Percentiles rank a stretch among this genome's conserved stretches.
phyloP scores from a whole-genome alignment of 345 rosid genomes.

The Eucalyptus cloeziana region DNA sequence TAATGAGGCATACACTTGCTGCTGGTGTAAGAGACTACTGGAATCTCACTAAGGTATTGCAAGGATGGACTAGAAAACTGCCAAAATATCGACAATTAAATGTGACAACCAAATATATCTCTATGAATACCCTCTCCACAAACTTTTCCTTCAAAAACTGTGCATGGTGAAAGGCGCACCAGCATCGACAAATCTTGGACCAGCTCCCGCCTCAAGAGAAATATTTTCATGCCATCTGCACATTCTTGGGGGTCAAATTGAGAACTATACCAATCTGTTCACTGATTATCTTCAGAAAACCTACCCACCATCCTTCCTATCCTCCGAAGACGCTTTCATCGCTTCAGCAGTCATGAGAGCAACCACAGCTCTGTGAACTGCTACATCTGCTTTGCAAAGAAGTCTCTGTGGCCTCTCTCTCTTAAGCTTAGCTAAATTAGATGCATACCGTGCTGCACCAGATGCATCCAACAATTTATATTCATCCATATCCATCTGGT shows the following conservation, averaged over 20 bases:
- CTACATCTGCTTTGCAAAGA: conserved; percentile 72
- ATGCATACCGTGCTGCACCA: conserved; percentile 68
- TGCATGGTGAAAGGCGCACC: neutral
- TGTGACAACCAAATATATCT: neutral
- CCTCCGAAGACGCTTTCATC: conserved; percentile 43
- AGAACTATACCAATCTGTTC: neutral
- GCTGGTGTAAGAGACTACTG: neutral
- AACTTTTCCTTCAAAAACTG: neutral
- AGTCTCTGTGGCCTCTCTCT: conserved; percentile 73
- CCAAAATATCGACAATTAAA: neutral
- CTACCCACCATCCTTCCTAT: conserved; percentile 28
- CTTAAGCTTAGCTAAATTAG: conserved; percentile 55
- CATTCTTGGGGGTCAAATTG: neutral
- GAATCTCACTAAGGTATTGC: neutral
- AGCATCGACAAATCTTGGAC: neutral
- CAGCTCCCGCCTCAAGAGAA: neutral
- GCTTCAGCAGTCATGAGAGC: conserved; percentile 90
- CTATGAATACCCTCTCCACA: neutral
- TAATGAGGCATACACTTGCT: neutral
- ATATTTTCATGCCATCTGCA: neutral
- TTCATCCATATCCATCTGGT: conserved; percentile 54
- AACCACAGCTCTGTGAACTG: conserved; percentile 83
- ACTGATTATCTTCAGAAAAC: neutral
- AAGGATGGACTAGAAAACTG: neutral
- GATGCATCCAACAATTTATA: conserved; percentile 59